Percentiles rank a stretch among this genome's conserved stretches.
Evolutionary conservation across 2,329 filamentous ascomycete genomes (phyloP).

Genomic region (Fusarium sp.): DNA sequence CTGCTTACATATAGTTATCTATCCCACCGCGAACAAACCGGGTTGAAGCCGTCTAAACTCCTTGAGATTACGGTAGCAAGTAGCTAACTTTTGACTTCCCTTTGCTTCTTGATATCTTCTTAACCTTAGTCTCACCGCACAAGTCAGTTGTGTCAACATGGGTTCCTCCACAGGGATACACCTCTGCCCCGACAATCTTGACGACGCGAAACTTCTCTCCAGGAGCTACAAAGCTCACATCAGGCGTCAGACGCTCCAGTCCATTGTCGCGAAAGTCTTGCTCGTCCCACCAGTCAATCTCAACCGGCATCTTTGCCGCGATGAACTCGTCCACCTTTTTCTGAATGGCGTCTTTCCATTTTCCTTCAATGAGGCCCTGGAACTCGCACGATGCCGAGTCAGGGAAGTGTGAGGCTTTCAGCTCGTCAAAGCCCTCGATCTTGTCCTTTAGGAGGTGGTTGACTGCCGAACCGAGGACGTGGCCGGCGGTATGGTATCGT

Average conservation of each 20-base stretch:
- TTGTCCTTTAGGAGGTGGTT: conserved; percentile 64
- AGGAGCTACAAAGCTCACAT: conserved; percentile 46
- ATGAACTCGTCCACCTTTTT: conserved; percentile 68
- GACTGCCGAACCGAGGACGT: conserved; percentile 77
- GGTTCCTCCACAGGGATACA: conserved; percentile 80
- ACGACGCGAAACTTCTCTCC: conserved; percentile 73
- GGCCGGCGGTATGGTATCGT: conserved; percentile 78
- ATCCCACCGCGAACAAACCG: neutral
- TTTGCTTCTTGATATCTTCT: conserved; percentile 64
- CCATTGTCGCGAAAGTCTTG: conserved; percentile 67
- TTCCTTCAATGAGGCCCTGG: conserved; percentile 71
- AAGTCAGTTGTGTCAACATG: conserved; percentile 71
- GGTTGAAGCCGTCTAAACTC: neutral
- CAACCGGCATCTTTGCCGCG: conserved; percentile 64
- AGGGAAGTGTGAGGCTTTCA: conserved; percentile 79
- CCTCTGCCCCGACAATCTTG: conserved; percentile 73
- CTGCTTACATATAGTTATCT: neutral
- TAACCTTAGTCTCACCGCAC: conserved; percentile 71
- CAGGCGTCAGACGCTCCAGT: conserved; percentile 65
- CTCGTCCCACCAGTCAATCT: conserved; percentile 73
- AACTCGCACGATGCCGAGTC: conserved; percentile 76
- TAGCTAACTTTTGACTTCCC: conserved; percentile 41
- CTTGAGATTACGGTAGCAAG: conserved; percentile 11
- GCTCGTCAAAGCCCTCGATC: conserved; percentile 67
- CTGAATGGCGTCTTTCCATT: conserved; percentile 72